Conservation (phyloP, 805 yeast genomes). For the Spathaspora sp. region DNA sequence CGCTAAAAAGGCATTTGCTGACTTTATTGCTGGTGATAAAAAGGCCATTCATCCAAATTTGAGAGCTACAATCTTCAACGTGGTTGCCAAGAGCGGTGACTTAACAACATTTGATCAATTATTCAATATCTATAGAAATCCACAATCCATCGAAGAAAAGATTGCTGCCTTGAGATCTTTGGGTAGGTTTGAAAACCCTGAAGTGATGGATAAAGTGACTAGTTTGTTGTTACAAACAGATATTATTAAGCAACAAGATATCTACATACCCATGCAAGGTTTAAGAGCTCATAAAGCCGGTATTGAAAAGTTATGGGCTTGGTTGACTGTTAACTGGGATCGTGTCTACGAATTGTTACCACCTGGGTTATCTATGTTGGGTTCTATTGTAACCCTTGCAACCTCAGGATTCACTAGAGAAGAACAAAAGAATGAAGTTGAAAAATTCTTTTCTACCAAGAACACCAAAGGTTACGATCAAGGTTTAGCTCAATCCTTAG, state of each 20-base stretch:
- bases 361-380: slow-evolving; percentile 76
- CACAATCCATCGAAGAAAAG: slow-evolving; percentile 63
- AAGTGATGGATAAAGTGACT: slow-evolving; percentile 54
- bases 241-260: slow-evolving; percentile 64
- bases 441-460: slow-evolving; percentile 47
- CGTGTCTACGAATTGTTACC: slow-evolving; percentile 64
- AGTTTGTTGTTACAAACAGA: slow-evolving; percentile 53
- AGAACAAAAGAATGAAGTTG: slow-evolving; percentile 49
- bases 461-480: slow-evolving; percentile 64
- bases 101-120: slow-evolving; percentile 60
- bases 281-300: slow-evolving; percentile 62
- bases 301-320: slow-evolving; percentile 64
- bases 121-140: slow-evolving; percentile 55
- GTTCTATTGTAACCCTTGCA: slow-evolving; percentile 63
- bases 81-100: slow-evolving; percentile 67
- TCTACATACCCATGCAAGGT: slow-evolving; percentile 74
- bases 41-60: slow-evolving; percentile 72
- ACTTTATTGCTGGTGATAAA: slow-evolving; percentile 58
- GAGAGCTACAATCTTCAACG: slow-evolving; percentile 58
- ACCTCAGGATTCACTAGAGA: slow-evolving; percentile 59
- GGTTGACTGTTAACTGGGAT: slow-evolving; percentile 76
- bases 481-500: slow-evolving; percentile 62
- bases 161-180: slow-evolving; percentile 64
- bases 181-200: slow-evolving; percentile 56
- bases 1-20: slow-evolving; percentile 47